phyloP scores from a whole-genome alignment of 1,139 yeast genomes.

The Protomyces pachydermus region DNA sequence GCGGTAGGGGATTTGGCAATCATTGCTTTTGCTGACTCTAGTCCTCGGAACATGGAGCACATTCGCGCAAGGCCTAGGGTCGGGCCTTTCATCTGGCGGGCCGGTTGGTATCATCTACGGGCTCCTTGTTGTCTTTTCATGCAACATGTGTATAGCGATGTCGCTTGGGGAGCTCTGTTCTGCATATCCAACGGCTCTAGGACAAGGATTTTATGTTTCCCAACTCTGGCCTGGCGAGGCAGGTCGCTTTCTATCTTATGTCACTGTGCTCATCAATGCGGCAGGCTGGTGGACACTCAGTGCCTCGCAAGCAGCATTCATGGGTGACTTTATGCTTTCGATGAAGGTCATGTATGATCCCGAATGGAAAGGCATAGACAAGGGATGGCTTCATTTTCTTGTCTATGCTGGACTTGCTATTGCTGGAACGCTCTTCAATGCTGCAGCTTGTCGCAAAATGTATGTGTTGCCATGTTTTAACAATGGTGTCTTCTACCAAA shows the following conservation, averaged over 20 bases:
- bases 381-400: slow-evolving; percentile 10
- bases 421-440: slow-evolving; percentile 13
- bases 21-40: background rate
- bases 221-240: slow-evolving; percentile 11
- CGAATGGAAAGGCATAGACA: slow-evolving; percentile 10
- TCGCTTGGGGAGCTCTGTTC: slow-evolving; percentile 58
- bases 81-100: slow-evolving; percentile 31
- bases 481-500: slow-evolving; percentile 17
- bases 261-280: slow-evolving; percentile 31
- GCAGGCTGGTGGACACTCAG: slow-evolving; percentile 24
- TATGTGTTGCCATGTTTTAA: slow-evolving; percentile 11
- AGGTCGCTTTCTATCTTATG: slow-evolving; percentile 31
- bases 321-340: slow-evolving; percentile 7
- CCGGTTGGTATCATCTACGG: slow-evolving; percentile 59
- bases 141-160: slow-evolving; percentile 54
- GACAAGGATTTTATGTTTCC: slow-evolving; percentile 36
- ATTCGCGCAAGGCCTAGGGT: slow-evolving; percentile 17
- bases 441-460: slow-evolving; percentile 5
- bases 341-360: slow-evolving; percentile 15
- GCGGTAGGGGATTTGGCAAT: background rate
- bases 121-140: slow-evolving; percentile 57
- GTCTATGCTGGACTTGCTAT: slow-evolving; percentile 5
- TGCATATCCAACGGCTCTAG: slow-evolving; percentile 58
- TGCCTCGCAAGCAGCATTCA: slow-evolving; percentile 34
- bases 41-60: slow-evolving; percentile 23